Conservation (phyloP, 2,329 filamentous ascomycete genomes). For the Fusarium sp. region DNA sequence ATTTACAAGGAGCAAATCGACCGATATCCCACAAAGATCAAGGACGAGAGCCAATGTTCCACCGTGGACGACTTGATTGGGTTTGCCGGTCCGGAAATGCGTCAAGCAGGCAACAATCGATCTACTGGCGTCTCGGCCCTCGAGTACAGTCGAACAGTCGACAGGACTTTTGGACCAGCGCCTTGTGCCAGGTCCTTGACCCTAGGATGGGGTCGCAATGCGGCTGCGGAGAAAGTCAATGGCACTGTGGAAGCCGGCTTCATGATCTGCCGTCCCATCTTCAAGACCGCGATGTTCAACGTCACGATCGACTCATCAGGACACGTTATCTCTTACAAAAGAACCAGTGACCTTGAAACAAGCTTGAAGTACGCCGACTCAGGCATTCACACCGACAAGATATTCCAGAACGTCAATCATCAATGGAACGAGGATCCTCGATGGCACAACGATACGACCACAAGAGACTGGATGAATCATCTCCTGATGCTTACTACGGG, state of each 20-base stretch:
- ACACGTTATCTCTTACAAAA: constrained; percentile 34
- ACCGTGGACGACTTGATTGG: no score
- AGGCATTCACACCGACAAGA: constrained; percentile 10
- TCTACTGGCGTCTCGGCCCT: no score
- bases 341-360: constrained; percentile 14
- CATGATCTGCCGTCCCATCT: constrained; percentile 40
- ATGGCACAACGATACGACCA: constrained; percentile 62
- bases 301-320: constrained; percentile 46
- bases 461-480: constrained; percentile 60
- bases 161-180: no score
- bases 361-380: constrained; percentile 33
- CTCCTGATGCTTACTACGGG: constrained; percentile 52
- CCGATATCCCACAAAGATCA: no score
- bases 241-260: constrained; percentile 32
- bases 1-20: background rate
- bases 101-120: no score
- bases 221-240: constrained; percentile 13
- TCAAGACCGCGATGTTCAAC: constrained; percentile 51
- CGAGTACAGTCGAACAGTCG: no score
- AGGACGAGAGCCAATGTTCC: no score
- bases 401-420: constrained; percentile 23
- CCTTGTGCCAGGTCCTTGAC: constrained; percentile 4
- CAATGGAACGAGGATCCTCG: background rate
- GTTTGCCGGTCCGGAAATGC: no score
- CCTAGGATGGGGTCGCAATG: constrained; percentile 40